Evolutionary conservation across 495 filamentous ascomycete genomes (phyloP), one percentile per base, ranked within the genome.

Genomic region (Apiosordaria backusii): DNA sequence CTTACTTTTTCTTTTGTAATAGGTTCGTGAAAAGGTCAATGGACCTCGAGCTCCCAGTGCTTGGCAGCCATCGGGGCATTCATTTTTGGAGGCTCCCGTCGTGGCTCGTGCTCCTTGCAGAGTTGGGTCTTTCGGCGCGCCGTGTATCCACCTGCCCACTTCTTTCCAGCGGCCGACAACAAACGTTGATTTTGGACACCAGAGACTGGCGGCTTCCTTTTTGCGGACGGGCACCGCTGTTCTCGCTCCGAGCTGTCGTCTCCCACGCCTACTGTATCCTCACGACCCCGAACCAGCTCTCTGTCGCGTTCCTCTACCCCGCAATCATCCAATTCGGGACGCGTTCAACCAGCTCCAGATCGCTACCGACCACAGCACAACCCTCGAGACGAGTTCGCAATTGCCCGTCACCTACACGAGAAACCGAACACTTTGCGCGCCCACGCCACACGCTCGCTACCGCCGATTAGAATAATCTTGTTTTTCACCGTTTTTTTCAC

Each of bases 41-140:
- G 5, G 29, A 6, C 29, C 29, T 60, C 26, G 24, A 13, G 7
- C 24, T 23, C 24, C 57, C 26, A 10, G 57, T 26, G 9, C 58
- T 60, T 60, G 58, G 58, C 58, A 60, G 19, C 3, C 4, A 60
- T 35, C 59, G 19, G 26, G 52, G 52, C 15, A 55, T 5, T 55
- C 35, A 45, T 18, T 45, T 45, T 45, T 45, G 35, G 25, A 9
- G 22, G 57, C 57, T 59, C 57, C 16, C 21, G 53, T 55, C 22
- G 18, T 25, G 59, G 59, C 59, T 61, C 59, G 59, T 61, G 59
- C 59, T 40, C 59, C 57, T 27, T 61, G 59, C 59, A 61, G 59
- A 61, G 24, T 61, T 53, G 19, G 21, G 26, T 26, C 18, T 18
- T 61, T 10, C 59, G 25, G 59, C 59, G 59, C 59, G 24, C 24